phyloP scores from a whole-genome alignment of 2,329 filamentous ascomycete genomes.

The Claviceps spartinae region DNA sequence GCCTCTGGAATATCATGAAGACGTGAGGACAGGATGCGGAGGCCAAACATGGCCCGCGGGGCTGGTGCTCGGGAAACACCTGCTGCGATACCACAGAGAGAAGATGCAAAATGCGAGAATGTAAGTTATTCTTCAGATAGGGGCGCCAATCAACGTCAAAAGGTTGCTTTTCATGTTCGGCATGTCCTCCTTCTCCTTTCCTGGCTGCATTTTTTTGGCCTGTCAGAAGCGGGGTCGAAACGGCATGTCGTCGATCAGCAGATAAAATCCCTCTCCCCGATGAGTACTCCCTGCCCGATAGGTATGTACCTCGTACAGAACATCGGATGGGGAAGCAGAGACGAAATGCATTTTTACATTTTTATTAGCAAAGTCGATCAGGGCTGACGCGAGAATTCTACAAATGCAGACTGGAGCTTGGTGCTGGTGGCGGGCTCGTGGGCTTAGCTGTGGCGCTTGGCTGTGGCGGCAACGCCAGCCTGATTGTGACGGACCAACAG shows the following conservation, averaged over 20 bases:
- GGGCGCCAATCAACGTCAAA: no score
- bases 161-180: neutral
- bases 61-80: slow-evolving; percentile 73
- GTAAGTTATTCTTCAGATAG: slow-evolving; percentile 34
- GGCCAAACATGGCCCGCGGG: slow-evolving; percentile 93
- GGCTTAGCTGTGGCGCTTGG: slow-evolving; percentile 49
- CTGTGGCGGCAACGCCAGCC: slow-evolving; percentile 35
- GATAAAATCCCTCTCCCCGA: neutral
- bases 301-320: neutral
- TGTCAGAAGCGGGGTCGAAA: neutral
- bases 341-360: neutral
- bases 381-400: slow-evolving; percentile 10
- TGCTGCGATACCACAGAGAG: slow-evolving; percentile 60
- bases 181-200: neutral
- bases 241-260: neutral
- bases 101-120: slow-evolving; percentile 54
- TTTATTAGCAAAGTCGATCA: neutral
- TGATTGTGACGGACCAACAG: slow-evolving; percentile 76
- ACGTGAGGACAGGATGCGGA: slow-evolving; percentile 77
- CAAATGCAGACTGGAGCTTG: slow-evolving; percentile 63
- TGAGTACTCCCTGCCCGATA: neutral
- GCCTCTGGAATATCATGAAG: slow-evolving; percentile 68
- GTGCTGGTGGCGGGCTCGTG: slow-evolving; percentile 81
- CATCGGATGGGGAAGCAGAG: neutral
- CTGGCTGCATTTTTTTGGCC: neutral